A percentile compares a stretch with the other conserved stretches of the same genome.
Conservation (phyloP, 441 rosid genomes). For the Metrosideros polymorpha region DNA sequence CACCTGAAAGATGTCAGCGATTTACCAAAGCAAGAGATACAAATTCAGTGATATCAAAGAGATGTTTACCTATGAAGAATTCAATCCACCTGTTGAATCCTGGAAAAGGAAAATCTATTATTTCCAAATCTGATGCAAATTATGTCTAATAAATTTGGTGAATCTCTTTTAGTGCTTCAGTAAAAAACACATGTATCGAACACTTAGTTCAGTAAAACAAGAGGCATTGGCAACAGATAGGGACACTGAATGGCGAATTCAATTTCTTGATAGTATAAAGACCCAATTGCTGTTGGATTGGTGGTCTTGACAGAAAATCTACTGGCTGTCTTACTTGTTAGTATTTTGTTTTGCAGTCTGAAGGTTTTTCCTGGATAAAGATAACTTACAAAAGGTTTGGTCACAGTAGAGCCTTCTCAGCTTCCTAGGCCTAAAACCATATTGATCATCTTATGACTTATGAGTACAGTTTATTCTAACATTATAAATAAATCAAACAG, state of each 20-base stretch:
- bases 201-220: neutral
- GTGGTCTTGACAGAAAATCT: neutral
- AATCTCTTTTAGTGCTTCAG: neutral
- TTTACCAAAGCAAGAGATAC: neutral
- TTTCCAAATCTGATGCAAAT: neutral
- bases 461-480: neutral
- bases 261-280: neutral
- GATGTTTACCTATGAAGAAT: neutral
- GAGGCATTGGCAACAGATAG: neutral
- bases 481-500: neutral
- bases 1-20: neutral
- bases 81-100: neutral
- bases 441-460: neutral
- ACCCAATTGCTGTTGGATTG: neutral
- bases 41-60: neutral
- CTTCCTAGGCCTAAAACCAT: neutral
- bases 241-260: neutral
- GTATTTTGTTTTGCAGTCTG: neutral
- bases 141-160: neutral
- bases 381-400: neutral
- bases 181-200: neutral
- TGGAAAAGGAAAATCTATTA: neutral
- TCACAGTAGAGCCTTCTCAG: neutral
- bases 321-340: neutral
- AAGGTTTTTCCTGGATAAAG: neutral